Evolutionary conservation across 352 stramenopile genomes (phyloP).

Genomic region (Phytophthora capsici): DNA sequence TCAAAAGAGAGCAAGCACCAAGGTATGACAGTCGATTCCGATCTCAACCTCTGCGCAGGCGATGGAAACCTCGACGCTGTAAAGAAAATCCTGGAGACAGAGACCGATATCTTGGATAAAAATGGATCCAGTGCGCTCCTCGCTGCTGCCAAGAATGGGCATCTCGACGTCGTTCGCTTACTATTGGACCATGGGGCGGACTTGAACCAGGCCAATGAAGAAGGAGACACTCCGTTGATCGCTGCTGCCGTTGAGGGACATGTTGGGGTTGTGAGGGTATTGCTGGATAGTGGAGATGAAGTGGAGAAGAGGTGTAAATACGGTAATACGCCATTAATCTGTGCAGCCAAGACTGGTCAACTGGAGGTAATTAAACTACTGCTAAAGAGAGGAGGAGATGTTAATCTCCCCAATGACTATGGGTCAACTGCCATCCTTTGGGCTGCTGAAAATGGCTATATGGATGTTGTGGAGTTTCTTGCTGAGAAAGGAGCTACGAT

Average conservation of each 20-base stretch:
- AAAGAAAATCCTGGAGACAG: too few species aligned
- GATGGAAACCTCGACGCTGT: too few species aligned
- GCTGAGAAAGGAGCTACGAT: not conserved
- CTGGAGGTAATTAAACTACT: not conserved
- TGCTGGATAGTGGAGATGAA: not conserved
- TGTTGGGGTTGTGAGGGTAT: not conserved
- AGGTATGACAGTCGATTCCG: too few species aligned
- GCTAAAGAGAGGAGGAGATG: not conserved
- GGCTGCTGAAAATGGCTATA: not conserved
- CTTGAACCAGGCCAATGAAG: not conserved
- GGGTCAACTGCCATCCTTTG: not conserved
- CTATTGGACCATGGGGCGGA: not conserved
- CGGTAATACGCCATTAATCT: not conserved
- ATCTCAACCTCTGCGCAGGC: too few species aligned
- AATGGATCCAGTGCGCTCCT: too few species aligned
- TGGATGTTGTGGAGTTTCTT: not conserved
- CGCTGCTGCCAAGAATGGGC: not conserved
- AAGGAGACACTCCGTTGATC: not conserved
- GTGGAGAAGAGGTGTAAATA: not conserved
- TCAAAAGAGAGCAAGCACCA: too few species aligned
- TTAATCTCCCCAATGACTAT: not conserved
- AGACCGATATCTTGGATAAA: too few species aligned
- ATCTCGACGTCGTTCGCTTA: not conserved
- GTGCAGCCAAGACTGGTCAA: constrained; percentile 1
- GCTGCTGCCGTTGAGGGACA: not conserved